Evolutionary conservation across 805 yeast genomes (phyloP), one percentile per base, ranked within the genome.

Genomic region (Hanseniaspora jakobsenii): DNA sequence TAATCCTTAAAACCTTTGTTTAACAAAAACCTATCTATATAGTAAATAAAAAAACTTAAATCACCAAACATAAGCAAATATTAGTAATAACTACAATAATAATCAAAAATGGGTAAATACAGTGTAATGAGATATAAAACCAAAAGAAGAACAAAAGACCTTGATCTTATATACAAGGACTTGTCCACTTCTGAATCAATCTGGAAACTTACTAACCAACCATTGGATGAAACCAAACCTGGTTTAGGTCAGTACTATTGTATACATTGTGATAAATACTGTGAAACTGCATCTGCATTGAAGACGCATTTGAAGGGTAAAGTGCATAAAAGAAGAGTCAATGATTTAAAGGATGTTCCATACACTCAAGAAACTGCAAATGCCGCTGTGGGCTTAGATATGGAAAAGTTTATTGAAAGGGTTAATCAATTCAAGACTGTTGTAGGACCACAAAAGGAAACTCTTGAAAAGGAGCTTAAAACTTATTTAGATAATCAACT

Each of bases 181-280:
- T 62, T 91, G 42, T 66, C 79, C 2, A 62, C 76, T 3, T 68
- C 72, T 31, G 81, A 77, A 30, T 65, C 78, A n/a, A 78, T 85
- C 45, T 61, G 70, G 46, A 66, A 69, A 32, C 67, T 86, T 47
- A 72, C 82, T 58, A 78, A 81, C 58, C 97, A 89, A 62, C 81
- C 84, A 4, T 61, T 82, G 47, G 95, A 89, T 61, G 97, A 89
- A 64, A 75, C 77, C 35, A 79, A 80, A 57, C 87, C 96, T 1
- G 99, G 99, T 1, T 65, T 91, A 52, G 99, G 95, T 13, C 97
- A 91, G 63, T 80, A 75, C 62, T 91, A 84, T 62, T 91, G 97
- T 63, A 71, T 91, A 44, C 94, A 86, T 51, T 91, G 99, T 69
- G 93, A 94, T 38, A 82, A 80, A 59, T 85, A 91, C 62, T 85